A percentile compares a stretch with the other conserved stretches of the same genome.
Evolutionary conservation across 805 yeast genomes (phyloP).

Genomic region (Myxozyma vanderwaltii): DNA sequence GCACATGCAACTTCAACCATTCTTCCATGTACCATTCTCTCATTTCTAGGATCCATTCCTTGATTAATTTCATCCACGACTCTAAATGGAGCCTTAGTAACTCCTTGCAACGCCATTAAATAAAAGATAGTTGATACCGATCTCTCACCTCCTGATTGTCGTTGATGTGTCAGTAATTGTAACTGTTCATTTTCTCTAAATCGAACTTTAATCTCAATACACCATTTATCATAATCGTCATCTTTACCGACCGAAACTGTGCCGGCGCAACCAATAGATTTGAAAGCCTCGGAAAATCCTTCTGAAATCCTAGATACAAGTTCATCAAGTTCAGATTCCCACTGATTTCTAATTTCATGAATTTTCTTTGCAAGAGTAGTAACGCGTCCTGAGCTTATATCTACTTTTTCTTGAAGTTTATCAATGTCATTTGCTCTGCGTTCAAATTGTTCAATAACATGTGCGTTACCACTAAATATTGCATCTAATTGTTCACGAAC

Average conservation of each 20-base stretch:
- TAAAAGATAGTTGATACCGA: conserved; percentile 92
- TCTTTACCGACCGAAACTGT: conserved; percentile 60
- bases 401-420: conserved; percentile 47
- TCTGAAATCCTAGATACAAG: conserved; percentile 60
- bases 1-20: conserved; percentile 83
- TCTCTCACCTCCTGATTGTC: conserved; percentile 97
- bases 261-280: conserved; percentile 84
- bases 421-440: conserved; percentile 47
- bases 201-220: conserved; percentile 76
- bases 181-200: conserved; percentile 78
- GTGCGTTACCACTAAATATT: conserved; percentile 28
- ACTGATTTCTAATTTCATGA: conserved; percentile 45
- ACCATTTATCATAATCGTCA: conserved; percentile 69
- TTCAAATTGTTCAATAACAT: conserved; percentile 39
- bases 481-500: conserved; percentile 4
- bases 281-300: conserved; percentile 67
- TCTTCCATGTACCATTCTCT: conserved; percentile 78
- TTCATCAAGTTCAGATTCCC: conserved; percentile 65
- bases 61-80: conserved; percentile 98
- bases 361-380: conserved; percentile 46
- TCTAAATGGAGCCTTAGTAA: conserved; percentile 85
- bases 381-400: conserved; percentile 40
- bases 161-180: conserved; percentile 73
- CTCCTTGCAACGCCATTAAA: conserved; percentile 85
- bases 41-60: conserved; percentile 96